phyloP scores from a whole-genome alignment of 1,284 basidiomycete species.

The Ganoderma sp. region DNA sequence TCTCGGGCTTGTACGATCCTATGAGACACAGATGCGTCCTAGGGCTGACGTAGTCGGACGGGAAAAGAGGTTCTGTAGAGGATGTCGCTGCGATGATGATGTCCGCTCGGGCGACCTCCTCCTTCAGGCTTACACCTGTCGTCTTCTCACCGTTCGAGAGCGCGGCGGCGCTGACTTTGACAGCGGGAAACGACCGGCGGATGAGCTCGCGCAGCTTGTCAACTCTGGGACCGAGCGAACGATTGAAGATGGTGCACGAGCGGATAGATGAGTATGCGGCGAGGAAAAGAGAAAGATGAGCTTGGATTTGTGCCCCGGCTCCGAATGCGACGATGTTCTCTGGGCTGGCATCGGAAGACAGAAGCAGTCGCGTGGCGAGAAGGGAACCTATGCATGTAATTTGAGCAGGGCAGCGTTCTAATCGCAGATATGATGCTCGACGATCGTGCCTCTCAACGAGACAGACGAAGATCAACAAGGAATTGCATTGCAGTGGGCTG shows the following conservation, averaged over 20 bases:
- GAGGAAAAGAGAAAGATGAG: conserved; percentile 71
- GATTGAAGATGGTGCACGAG: conserved; percentile 67
- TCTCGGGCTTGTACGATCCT: conserved; percentile 82
- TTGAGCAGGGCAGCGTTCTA: background rate
- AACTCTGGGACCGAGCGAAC: conserved; percentile 60
- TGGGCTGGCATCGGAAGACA: conserved; percentile 47
- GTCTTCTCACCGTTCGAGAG: conserved; percentile 22
- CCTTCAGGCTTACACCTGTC: conserved; percentile 25
- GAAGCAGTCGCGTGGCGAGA: conserved; percentile 50
- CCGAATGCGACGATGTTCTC: conserved; percentile 71
- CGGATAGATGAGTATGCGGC: conserved; percentile 61
- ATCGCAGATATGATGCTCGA: background rate
- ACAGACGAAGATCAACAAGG: background rate
- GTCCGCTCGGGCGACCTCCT: conserved; percentile 50
- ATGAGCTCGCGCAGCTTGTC: conserved; percentile 49
- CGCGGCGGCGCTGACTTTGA: conserved; percentile 39
- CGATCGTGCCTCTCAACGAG: background rate
- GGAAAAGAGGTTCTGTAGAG: conserved; percentile 73
- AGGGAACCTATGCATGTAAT: background rate
- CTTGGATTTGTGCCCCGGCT: conserved; percentile 71
- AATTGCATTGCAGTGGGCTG: too few species aligned
- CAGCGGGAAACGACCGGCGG: conserved; percentile 46
- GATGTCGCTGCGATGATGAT: conserved; percentile 82
- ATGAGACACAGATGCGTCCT: conserved; percentile 79
- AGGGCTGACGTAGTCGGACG: conserved; percentile 60